phyloP scores from a whole-genome alignment of 139 green algal genomes.

The Micractinium conductrix region DNA sequence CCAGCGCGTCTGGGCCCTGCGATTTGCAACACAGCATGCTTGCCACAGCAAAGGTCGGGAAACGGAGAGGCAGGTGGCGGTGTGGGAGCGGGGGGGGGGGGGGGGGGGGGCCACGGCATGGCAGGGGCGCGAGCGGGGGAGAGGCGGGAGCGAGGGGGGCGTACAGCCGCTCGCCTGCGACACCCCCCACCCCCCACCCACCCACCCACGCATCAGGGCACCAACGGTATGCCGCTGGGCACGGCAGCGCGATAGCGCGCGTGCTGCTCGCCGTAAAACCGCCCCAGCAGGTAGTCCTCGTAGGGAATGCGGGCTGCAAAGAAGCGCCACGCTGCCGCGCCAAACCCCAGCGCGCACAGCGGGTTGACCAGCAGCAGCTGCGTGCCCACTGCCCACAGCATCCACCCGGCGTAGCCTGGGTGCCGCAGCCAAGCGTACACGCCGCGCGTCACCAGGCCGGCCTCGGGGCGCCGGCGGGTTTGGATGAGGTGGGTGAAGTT shows the following conservation, averaged over 20 bases:
- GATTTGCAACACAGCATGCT: too few relatives aligned
- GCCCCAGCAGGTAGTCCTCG: slow-evolving; percentile 67
- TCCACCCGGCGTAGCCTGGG: slow-evolving; percentile 92
- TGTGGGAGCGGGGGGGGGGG: too few relatives aligned
- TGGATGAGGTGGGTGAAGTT: slow-evolving; percentile 83
- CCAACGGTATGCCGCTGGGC: slow-evolving; percentile 59
- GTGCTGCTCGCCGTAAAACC: slow-evolving; percentile 73
- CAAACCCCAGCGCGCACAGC: slow-evolving; percentile 60
- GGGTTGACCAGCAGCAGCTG: slow-evolving; percentile 86
- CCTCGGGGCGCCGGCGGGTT: slow-evolving; percentile 38
- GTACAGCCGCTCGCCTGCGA: too few relatives aligned
- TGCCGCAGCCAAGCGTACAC: slow-evolving; percentile 82
- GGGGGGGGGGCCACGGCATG: too few relatives aligned
- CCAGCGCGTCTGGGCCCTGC: too few relatives aligned
- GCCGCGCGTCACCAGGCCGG: slow-evolving; percentile 65
- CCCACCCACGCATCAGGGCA: too few relatives aligned
- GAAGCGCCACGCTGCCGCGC: slow-evolving; percentile 63
- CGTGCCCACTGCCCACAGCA: slow-evolving; percentile 86
- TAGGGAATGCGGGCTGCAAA: slow-evolving; percentile 61
- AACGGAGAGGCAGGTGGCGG: too few relatives aligned
- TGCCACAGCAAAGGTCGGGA: too few relatives aligned
- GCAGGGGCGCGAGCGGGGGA: too few relatives aligned
- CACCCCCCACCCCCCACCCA: too few relatives aligned
- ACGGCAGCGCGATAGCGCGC: slow-evolving; percentile 50
- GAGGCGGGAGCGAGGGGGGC: too few relatives aligned